Conservation (phyloP, 2,329 filamentous ascomycete species). For the Xylariaceae sp. region DNA sequence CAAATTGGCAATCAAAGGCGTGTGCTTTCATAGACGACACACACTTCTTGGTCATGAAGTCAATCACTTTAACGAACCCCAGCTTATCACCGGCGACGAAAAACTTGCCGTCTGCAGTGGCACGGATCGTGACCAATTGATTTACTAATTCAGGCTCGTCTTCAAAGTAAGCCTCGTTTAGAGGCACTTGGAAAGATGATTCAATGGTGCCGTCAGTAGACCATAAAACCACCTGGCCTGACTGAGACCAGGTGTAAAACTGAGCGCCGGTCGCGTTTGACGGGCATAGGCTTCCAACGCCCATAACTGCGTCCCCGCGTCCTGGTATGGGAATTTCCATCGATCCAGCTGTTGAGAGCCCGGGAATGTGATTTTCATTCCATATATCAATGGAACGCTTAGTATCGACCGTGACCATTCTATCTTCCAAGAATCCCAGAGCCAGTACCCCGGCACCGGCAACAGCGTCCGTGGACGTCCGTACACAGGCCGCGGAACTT, state of each 20-base stretch:
- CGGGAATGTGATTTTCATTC: conserved; percentile 44
- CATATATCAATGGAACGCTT: conserved; percentile 71
- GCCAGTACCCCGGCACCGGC: conserved; percentile 52
- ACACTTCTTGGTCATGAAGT: conserved; percentile 57
- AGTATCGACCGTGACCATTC: conserved; percentile 71
- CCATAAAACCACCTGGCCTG: conserved; percentile 82
- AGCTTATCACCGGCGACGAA: conserved; percentile 82
- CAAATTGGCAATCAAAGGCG: conserved; percentile 75
- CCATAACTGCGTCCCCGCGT: conserved; percentile 63
- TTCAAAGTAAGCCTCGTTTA: conserved; percentile 58
- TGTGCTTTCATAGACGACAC: conserved; percentile 79
- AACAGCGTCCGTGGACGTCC: conserved; percentile 38
- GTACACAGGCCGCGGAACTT: conserved; percentile 38
- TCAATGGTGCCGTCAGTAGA: conserved; percentile 65
- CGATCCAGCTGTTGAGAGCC: conserved; percentile 34
- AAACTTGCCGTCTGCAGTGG: conserved; percentile 58
- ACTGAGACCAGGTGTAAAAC: conserved; percentile 86
- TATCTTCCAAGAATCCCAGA: conserved; percentile 63
- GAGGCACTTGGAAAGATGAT: conserved; percentile 58
- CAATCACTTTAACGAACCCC: conserved; percentile 72
- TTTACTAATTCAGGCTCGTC: conserved; percentile 52
- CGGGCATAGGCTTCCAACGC: conserved; percentile 62
- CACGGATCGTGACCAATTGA: conserved; percentile 56
- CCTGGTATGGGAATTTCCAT: conserved; percentile 55
- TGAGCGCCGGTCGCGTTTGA: conserved; percentile 60